Conservation (phyloP, 208 protist genomes). For the Endotrypanum monterogeii region DNA sequence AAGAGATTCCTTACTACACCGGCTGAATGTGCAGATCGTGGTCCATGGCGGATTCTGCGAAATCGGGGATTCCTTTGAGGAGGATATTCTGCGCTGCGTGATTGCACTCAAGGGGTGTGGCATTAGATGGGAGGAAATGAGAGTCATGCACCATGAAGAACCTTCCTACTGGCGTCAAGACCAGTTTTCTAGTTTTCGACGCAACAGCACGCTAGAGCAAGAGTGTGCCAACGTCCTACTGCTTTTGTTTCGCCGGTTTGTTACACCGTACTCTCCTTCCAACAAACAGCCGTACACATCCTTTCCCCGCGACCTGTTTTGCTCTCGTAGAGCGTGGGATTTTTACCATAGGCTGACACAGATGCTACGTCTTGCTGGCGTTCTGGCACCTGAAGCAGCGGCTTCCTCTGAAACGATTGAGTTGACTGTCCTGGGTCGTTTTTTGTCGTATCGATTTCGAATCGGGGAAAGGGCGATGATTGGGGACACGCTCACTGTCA, state of each 20-base stretch:
- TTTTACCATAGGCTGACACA: conserved; percentile 44
- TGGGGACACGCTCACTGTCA: conserved; percentile 32
- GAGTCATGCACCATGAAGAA: conserved; percentile 9
- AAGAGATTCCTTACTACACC: conserved; percentile 22
- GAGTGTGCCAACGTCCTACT: conserved; percentile 44
- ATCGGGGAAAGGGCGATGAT: conserved; percentile 17
- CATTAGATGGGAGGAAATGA: conserved; percentile 21
- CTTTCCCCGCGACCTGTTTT: conserved; percentile 45
- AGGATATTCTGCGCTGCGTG: conserved; percentile 42
- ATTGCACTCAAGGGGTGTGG: conserved; percentile 20
- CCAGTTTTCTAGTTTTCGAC: not conserved
- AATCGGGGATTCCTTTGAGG: conserved; percentile 30
- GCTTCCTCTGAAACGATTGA: conserved; percentile 28
- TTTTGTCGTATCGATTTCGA: conserved; percentile 66
- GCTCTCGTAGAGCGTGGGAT: conserved; percentile 31
- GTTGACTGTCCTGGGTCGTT: conserved; percentile 59
- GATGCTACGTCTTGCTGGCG: conserved; percentile 37
- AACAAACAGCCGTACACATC: conserved; percentile 53
- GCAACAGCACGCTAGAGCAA: not conserved
- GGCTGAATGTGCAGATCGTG: conserved; percentile 36
- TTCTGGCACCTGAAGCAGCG: conserved; percentile 24
- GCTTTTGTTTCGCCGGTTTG: conserved; percentile 71
- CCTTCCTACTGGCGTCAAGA: conserved; percentile 14
- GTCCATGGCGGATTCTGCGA: conserved; percentile 58
- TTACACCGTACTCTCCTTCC: conserved; percentile 38